Evolutionary conservation across 352 stramenopile genomes (phyloP).

Genomic region (Peronosclerospora sorghi): DNA sequence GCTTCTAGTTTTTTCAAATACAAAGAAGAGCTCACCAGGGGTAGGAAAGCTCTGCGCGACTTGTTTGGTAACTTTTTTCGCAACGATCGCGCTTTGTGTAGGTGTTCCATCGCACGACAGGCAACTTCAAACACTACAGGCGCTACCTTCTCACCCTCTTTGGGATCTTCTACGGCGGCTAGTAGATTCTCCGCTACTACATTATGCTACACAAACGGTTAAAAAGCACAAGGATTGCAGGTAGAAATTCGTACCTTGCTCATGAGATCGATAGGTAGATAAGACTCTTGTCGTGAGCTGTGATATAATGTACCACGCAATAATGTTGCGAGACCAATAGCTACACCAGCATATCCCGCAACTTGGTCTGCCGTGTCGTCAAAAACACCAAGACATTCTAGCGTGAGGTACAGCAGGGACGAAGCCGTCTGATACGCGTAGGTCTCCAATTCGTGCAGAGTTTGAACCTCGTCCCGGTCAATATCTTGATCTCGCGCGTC

Average conservation of each 20-base stretch:
- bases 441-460: slow-evolving; percentile 63
- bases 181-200: slow-evolving; percentile 46
- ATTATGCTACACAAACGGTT: slow-evolving; percentile 31
- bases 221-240: slow-evolving; percentile 12
- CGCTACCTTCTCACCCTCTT: slow-evolving; percentile 51
- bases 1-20: slow-evolving; percentile 62
- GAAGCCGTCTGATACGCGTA: slow-evolving; percentile 84
- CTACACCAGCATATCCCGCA: slow-evolving; percentile 76
- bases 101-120: slow-evolving; percentile 70
- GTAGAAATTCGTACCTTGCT: slow-evolving; percentile 29
- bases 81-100: slow-evolving; percentile 57
- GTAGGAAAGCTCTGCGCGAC: slow-evolving; percentile 55
- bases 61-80: slow-evolving; percentile 34
- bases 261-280: slow-evolving; percentile 78
- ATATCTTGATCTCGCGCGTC: slow-evolving; percentile 84
- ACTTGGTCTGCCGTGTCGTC: slow-evolving; percentile 66
- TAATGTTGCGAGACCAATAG: slow-evolving; percentile 77
- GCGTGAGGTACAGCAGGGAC: slow-evolving; percentile 83
- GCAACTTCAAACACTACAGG: slow-evolving; percentile 85
- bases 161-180: slow-evolving; percentile 41
- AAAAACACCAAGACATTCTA: slow-evolving; percentile 76
- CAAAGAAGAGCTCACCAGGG: slow-evolving; percentile 47
- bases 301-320: slow-evolving; percentile 71
- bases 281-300: slow-evolving; percentile 49
- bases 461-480: slow-evolving; percentile 60